Base-by-base conservation (phyloP, 352 stramenopile genomes). In the Globisporangium alternatum region DNA sequence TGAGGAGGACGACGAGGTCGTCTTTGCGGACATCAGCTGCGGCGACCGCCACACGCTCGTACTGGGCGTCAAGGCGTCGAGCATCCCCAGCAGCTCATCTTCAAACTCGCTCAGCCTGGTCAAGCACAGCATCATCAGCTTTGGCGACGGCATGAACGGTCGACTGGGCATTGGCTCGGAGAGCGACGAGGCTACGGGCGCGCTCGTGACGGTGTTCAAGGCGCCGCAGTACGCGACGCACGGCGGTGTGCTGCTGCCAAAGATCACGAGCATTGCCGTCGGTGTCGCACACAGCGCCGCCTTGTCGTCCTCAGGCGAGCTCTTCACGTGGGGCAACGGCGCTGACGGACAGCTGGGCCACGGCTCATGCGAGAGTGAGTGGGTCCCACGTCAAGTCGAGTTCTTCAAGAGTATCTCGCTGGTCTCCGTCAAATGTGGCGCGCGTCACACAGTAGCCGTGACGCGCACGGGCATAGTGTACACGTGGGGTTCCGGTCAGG, bases 101-200 rank as follows among this genome's bases (percentile, higher is more conserved):
- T 30, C n/a, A 5, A 25, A 45, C 19, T 3, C 39, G 13, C 39
- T 19, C 12, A 68, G 45, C 19, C 57, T 67, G 6, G 25, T 39
- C 5, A 81, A 77, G 66, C 76, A 67, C 12, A 65, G 76, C 22
- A 76, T 92, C 52, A 77, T 92, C 12, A 68, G 75, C 0, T 92
- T 90, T 62, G 83, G 83, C 2, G 83, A 92, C 57, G 80, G 80
- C 8, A 81, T 86, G 68, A 88, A 92, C 41, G 83, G 83, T 1
- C 71, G 83, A 9, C 77, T 92, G 0, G 81, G 83, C 1, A 44
- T 87, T 3, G 83, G 83, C 4, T 71, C 78, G 1, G 83, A 92
- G 37, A 59, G 30, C 3, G 81, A 92, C 63, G 71, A 77, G 43
- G 13, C 62, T 19, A 73, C 74, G 21, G 80, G 80, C 8, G 67